Base-by-base conservation (phyloP, 2,329 filamentous ascomycete species). In the Dichotomopilus funicola region DNA sequence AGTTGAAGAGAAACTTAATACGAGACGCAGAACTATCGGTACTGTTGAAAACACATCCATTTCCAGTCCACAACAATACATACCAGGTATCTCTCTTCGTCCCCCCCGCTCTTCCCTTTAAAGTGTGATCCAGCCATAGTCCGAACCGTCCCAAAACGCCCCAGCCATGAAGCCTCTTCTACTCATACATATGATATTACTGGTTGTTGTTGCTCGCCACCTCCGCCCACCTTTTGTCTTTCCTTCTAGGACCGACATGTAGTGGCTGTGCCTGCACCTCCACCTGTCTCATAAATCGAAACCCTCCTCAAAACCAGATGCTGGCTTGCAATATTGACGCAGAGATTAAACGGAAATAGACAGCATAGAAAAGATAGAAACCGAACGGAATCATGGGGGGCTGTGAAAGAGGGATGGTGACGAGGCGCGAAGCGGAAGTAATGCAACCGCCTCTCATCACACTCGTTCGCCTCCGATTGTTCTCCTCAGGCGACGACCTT, bases 71-170 rank as follows among this genome's bases (percentile, higher is more conserved):
- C 19, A 2, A 27, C 19, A 27, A 27, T 27, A 27, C 19, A 27
- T 27, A 27, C 19, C 35, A 46, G 12, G 10, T 6, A 12, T 13
- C 37, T 35, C 10, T 37, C 12, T 33, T 33, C 51, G n/a, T 47
- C 3, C 42, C 8, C 11, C 31, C 5, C 36, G 19, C 13, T 38
- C 37, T n/a, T 35, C 1, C 38, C 34, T 45, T 12, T 54, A 48
- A n/a, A 36, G 42, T 47, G 40, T 48, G 55, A 53, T 35, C 55
- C 51, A 48, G 43, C 11, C 45, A 49, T 49, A 41, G 27, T 9
- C 51, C 34, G 19, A 51, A 44, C 38, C 51, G 49, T 49, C 34
- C 55, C 48, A 34, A 49, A 60, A 56, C 58, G 55, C 58, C 58
- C 45, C 53, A 40, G 52, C 55, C 58, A 53, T 55, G 55, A 55